Conservation (phyloP, 1,139 yeast genomes). For the Yarrowia galli region DNA sequence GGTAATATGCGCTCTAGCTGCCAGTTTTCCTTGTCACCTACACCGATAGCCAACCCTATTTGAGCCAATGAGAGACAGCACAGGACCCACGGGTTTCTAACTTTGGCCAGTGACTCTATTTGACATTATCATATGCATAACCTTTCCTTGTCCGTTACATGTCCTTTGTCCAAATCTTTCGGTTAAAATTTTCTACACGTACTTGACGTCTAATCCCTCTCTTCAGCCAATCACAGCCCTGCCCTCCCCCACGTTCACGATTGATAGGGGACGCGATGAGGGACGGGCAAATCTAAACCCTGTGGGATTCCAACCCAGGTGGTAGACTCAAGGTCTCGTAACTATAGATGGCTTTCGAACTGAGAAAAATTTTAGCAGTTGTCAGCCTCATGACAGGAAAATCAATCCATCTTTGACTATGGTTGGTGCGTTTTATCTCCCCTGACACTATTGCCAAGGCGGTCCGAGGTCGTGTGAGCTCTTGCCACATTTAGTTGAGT, state of each 20-base stretch:
- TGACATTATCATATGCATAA: conserved; percentile 34
- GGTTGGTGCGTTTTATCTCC: background rate
- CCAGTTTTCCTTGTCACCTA: conserved; percentile 10
- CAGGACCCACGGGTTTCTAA: conserved; percentile 18
- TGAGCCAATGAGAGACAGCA: conserved; percentile 7
- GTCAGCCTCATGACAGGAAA: conserved; percentile 11
- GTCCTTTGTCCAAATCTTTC: conserved; percentile 10
- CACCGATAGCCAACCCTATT: conserved; percentile 21
- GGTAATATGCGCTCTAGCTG: conserved; percentile 25
- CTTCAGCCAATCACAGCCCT: conserved; percentile 5
- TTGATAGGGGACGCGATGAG: conserved; percentile 36
- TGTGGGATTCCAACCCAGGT: background rate
- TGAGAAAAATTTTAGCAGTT: conserved; percentile 10
- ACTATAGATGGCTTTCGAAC: background rate
- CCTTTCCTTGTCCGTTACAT: background rate
- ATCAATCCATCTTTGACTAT: conserved; percentile 25
- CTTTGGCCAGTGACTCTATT: background rate
- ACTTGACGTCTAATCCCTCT: conserved; percentile 8
- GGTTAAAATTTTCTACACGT: conserved; percentile 33
- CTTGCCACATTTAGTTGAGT: background rate
- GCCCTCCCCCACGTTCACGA: conserved; percentile 35
- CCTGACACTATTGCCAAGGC: conserved; percentile 23
- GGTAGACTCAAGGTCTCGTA: conserved; percentile 19
- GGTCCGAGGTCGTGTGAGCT: conserved; percentile 29
- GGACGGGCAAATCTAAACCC: conserved; percentile 23